Evolutionary conservation across 768 basidiomycete species (phyloP).

Genomic region (Mycena galericulata): DNA sequence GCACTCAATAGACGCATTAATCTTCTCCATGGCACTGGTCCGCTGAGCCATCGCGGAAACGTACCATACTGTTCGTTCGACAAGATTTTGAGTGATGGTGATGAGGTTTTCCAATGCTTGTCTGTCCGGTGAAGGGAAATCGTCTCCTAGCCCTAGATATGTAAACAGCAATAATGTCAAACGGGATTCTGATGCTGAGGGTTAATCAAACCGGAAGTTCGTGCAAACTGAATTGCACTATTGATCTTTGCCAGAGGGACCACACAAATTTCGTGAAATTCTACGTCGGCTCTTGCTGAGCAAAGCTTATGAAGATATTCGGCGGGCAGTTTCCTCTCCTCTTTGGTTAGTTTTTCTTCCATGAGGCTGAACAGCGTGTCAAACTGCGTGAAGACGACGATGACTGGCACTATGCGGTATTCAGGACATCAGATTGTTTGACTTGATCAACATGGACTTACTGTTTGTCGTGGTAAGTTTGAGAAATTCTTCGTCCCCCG

Average conservation of each 20-base stretch:
- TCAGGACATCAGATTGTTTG: no score
- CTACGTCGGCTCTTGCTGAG: background rate
- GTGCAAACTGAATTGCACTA: background rate
- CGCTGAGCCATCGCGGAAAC: constrained; percentile 6
- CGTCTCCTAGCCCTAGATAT: no score
- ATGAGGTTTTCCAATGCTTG: background rate
- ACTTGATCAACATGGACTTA: background rate
- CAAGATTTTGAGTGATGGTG: background rate
- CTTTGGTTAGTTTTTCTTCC: background rate
- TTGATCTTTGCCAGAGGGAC: background rate
- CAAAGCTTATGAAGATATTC: constrained; percentile 11
- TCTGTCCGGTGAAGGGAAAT: no score
- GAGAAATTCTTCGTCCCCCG: constrained; percentile 6
- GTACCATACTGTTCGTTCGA: background rate
- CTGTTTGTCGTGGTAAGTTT: background rate
- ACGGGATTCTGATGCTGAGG: no score
- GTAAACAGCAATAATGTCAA: no score
- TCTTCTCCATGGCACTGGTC: background rate
- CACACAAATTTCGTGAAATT: background rate
- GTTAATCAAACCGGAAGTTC: background rate
- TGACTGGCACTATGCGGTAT: constrained; percentile 5
- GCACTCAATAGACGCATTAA: constrained; percentile 1
- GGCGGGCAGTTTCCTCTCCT: no score
- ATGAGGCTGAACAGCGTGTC: background rate
- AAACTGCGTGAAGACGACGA: constrained; percentile 19